phyloP scores from a whole-genome alignment of 1,284 basidiomycete genomes.

The Pseudomicrostroma phylloplanum region DNA sequence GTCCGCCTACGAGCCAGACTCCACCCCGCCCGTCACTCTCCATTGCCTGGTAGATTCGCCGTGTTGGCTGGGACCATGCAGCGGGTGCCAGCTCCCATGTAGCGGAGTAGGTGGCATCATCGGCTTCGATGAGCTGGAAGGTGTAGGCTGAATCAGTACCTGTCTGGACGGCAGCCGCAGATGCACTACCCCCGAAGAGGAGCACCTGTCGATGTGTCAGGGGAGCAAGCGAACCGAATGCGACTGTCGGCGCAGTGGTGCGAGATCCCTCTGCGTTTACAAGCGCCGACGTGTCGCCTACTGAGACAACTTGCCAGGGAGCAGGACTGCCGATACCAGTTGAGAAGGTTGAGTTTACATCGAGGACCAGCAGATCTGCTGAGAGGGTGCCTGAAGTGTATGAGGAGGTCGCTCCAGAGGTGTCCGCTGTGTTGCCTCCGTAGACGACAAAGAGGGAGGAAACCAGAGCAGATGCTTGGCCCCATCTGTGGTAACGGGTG shows the following conservation, averaged over 20 bases:
- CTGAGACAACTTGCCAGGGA: conserved; percentile 25
- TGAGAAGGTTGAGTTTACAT: conserved; percentile 25
- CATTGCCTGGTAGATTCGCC: conserved; percentile 32
- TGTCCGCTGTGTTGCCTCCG: conserved; percentile 40
- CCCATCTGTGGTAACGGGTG: conserved; percentile 24
- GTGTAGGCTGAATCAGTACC: conserved; percentile 38
- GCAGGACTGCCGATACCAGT: conserved; percentile 13
- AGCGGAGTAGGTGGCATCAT: conserved; percentile 11
- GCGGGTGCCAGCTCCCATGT: conserved; percentile 12
- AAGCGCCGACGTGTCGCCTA: conserved; percentile 1
- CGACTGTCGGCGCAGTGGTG: conserved; percentile 20
- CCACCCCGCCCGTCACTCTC: conserved; percentile 24
- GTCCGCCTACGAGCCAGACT: conserved; percentile 37
- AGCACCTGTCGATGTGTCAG: conserved; percentile 24
- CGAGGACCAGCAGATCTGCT: conserved; percentile 29
- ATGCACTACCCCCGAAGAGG: conserved; percentile 38
- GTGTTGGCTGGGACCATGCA: conserved; percentile 29
- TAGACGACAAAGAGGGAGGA: conserved; percentile 31
- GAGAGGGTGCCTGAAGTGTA: conserved; percentile 34
- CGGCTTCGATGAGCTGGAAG: conserved; percentile 17
- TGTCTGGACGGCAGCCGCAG: conserved; percentile 22
- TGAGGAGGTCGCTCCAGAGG: conserved; percentile 31
- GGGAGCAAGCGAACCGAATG: conserved; percentile 40
- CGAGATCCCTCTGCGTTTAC: conserved; percentile 2
- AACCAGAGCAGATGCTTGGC: conserved; percentile 34